phyloP scores from a whole-genome alignment of 2,329 filamentous ascomycete species.

The Diaporthe sp. region DNA sequence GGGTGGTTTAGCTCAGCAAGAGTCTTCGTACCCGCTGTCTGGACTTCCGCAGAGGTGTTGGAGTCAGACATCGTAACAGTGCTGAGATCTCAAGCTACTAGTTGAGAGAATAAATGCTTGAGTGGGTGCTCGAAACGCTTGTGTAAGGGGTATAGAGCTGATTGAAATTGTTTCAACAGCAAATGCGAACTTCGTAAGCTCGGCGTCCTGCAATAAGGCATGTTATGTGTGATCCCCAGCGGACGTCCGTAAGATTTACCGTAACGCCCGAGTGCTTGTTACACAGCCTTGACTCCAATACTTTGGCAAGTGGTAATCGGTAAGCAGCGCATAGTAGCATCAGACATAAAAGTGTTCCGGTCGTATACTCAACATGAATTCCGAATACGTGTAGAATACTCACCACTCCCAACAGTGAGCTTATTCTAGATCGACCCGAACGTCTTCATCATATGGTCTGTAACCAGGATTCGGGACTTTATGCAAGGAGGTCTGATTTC shows the following conservation, averaged over 20 bases:
- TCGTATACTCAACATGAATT: no score
- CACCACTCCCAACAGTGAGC: no score
- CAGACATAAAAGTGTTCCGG: no score
- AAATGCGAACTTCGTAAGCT: background rate
- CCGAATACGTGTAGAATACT: no score
- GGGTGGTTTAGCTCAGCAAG: constrained; percentile 8
- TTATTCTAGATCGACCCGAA: no score
- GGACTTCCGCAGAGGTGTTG: background rate
- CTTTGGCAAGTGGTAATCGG: background rate
- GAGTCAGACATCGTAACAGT: background rate
- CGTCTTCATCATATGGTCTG: no score
- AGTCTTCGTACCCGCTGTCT: background rate
- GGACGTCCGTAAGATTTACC: background rate
- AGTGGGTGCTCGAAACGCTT: background rate
- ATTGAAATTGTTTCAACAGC: background rate
- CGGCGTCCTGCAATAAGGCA: background rate
- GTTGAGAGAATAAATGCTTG: background rate
- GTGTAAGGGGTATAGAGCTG: background rate
- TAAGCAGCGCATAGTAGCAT: background rate
- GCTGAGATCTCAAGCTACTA: no score
- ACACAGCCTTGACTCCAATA: background rate
- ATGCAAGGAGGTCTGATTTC: no score
- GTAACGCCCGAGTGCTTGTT: background rate
- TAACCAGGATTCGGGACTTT: no score
- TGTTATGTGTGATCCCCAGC: background rate